Evolutionary conservation across 208 protist genomes (phyloP).

Genomic region (Leptomonas seymouri): DNA sequence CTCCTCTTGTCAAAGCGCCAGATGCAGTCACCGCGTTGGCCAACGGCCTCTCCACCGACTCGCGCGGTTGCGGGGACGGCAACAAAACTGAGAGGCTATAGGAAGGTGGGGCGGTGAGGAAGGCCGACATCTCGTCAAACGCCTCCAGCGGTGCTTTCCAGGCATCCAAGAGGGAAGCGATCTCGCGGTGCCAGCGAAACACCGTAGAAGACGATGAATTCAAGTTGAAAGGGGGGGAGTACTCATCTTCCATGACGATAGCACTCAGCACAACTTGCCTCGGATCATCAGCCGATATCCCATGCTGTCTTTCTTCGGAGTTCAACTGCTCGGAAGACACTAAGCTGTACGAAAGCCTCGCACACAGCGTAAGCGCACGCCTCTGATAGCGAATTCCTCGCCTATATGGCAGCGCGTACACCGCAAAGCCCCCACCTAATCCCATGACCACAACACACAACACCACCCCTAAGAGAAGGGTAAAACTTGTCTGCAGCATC

Average conservation of each 20-base stretch:
- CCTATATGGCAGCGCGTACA: slow-evolving; percentile 22
- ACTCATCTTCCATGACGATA: too few relatives aligned
- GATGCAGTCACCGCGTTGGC: neutral
- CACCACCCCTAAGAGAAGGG: slow-evolving; percentile 17
- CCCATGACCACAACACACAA: slow-evolving; percentile 21
- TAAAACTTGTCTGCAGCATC: slow-evolving; percentile 28
- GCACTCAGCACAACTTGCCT: too few relatives aligned
- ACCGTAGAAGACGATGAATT: neutral
- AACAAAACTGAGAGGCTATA: neutral
- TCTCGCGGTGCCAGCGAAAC: slow-evolving; percentile 22
- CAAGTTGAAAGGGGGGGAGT: neutral
- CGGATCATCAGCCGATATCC: neutral
- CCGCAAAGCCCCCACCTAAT: neutral
- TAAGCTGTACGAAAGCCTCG: neutral
- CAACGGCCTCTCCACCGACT: slow-evolving; percentile 1
- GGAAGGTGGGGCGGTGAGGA: neutral
- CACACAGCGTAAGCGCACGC: slow-evolving; percentile 25
- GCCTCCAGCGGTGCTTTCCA: slow-evolving; percentile 2
- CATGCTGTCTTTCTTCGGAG: neutral
- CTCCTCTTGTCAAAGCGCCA: neutral
- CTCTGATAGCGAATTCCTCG: slow-evolving; percentile 19
- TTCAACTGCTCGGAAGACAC: neutral
- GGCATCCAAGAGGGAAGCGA: slow-evolving; percentile 5
- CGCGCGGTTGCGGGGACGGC: neutral
- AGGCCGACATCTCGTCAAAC: neutral